phyloP scores from a whole-genome alignment of 768 basidiomycete species.

The Amanita molliuscula region DNA sequence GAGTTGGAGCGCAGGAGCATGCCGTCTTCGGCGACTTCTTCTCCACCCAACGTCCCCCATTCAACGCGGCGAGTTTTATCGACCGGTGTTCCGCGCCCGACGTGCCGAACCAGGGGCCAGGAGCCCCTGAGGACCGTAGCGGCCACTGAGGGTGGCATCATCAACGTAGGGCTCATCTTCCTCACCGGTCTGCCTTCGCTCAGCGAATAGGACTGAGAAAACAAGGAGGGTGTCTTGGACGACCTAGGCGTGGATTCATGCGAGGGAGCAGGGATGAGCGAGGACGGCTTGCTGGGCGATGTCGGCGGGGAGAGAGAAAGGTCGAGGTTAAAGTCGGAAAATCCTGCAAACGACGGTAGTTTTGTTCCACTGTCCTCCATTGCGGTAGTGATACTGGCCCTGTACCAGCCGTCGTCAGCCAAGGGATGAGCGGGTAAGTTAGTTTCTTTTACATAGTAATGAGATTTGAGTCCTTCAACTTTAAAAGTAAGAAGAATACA shows the following conservation, averaged over 20 bases:
- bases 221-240: constrained; percentile 26
- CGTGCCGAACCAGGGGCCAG: constrained; percentile 33
- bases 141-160: constrained; percentile 17
- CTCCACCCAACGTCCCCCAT: constrained; percentile 30
- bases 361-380: constrained; percentile 11
- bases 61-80: constrained; percentile 31
- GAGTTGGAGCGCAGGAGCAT: constrained; percentile 31
- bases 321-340: constrained; percentile 37
- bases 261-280: constrained; percentile 21
- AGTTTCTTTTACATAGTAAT: constrained; percentile 8
- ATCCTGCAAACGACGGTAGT: constrained; percentile 25
- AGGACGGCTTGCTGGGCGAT: constrained; percentile 27
- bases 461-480: constrained; percentile 4
- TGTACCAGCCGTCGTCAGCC: background rate
- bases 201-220: constrained; percentile 17
- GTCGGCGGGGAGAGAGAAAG: constrained; percentile 30
- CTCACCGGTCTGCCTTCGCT: constrained; percentile 15
- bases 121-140: constrained; percentile 26
- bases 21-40: constrained; percentile 35
- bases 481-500: constrained; percentile 4
- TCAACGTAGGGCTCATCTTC: constrained; percentile 19
- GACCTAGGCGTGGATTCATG: constrained; percentile 23
- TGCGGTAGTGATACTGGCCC: constrained; percentile 10
- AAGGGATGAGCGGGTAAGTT: background rate
- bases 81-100: constrained; percentile 39